Percentiles rank a stretch among this genome's conserved stretches.
These are phyloP conservation scores for Starmera quercuum DNA, from an alignment of 805 yeast species.

Conservation along the genomic window DNA sequence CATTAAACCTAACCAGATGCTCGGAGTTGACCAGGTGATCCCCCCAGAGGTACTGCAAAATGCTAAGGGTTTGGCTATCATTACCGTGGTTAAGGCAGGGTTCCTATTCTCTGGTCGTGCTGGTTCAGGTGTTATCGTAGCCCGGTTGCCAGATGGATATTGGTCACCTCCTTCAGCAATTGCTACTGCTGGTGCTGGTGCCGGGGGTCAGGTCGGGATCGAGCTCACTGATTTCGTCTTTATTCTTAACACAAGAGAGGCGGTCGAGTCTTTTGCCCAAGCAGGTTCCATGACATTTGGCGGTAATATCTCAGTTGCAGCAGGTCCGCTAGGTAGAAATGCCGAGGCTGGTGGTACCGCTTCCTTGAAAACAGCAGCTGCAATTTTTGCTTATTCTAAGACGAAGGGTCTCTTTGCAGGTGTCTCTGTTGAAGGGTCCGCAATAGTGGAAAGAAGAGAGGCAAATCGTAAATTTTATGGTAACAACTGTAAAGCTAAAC, in stretches of 20 bases:
- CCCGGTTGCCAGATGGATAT: constrained; percentile 86
- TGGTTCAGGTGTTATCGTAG: constrained; percentile 93
- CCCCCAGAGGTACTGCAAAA: constrained; percentile 82
- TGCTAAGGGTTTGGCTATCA: constrained; percentile 87
- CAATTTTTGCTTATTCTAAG: constrained; percentile 89
- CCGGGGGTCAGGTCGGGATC: constrained; percentile 96
- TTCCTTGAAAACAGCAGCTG: constrained; percentile 77
- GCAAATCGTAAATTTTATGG: constrained; percentile 96
- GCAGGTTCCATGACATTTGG: constrained; percentile 92
- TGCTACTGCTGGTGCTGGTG: constrained; percentile 96
- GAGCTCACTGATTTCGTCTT: constrained; percentile 95
- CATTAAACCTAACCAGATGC: constrained; percentile 88
- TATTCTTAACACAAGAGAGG: constrained; percentile 76
- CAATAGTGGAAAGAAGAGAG: constrained; percentile 92
- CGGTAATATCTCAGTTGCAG: constrained; percentile 91
- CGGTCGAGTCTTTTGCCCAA: constrained; percentile 91
- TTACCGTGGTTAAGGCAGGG: constrained; percentile 96
- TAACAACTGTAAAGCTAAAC: constrained; percentile 76
- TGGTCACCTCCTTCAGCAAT: constrained; percentile 99
- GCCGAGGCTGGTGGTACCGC: constrained; percentile 98
- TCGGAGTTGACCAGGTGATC: constrained; percentile 82
- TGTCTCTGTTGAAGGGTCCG: constrained; percentile 94
- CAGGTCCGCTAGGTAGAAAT: constrained; percentile 95
- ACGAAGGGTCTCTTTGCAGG: constrained; percentile 97
- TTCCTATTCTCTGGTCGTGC: constrained; percentile 95